phyloP scores from a whole-genome alignment of 768 basidiomycete species.

The Tricholoma terreum region DNA sequence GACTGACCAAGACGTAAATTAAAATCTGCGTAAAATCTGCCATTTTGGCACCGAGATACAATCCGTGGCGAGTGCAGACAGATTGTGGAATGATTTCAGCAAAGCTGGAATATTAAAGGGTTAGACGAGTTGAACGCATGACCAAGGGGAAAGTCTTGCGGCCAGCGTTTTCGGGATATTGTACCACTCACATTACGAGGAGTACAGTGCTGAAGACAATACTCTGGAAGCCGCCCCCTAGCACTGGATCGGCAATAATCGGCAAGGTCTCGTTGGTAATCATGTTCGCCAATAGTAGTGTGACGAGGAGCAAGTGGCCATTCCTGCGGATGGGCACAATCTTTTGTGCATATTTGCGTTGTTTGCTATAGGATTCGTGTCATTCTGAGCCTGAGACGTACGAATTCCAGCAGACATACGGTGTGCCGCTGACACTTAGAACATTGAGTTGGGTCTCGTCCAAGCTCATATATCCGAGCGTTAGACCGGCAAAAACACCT shows the following conservation, averaged over 20 bases:
- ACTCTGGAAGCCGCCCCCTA: conserved; percentile 5
- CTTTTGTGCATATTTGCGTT: conserved; percentile 76
- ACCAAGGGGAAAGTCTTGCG: too few species aligned
- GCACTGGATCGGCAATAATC: conserved; percentile 54
- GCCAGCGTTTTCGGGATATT: too few species aligned
- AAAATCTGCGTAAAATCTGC: conserved; percentile 64
- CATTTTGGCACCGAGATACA: conserved; percentile 88
- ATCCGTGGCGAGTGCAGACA: conserved; percentile 83
- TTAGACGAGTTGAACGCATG: conserved; percentile 4
- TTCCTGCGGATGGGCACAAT: conserved; percentile 86
- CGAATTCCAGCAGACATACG: conserved; percentile 45
- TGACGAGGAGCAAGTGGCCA: conserved; percentile 79
- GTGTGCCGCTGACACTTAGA: conserved; percentile 77
- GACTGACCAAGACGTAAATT: conserved; percentile 64
- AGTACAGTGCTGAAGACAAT: conserved; percentile 6
- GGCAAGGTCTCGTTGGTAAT: conserved; percentile 88
- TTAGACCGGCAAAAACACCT: conserved; percentile 88
- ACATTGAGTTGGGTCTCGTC: conserved; percentile 92
- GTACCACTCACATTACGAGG: conserved; percentile 6
- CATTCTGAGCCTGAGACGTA: too few species aligned
- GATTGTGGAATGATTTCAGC: conserved; percentile 92
- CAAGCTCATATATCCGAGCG: conserved; percentile 89
- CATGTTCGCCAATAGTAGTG: conserved; percentile 86
- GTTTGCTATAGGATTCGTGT: conserved; percentile 67
- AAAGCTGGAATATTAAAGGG: conserved; percentile 53